Evolutionary conservation across 2,329 filamentous ascomycete genomes (phyloP), one percentile per base, ranked within the genome.

Genomic region (Aspergillus caelatus): DNA sequence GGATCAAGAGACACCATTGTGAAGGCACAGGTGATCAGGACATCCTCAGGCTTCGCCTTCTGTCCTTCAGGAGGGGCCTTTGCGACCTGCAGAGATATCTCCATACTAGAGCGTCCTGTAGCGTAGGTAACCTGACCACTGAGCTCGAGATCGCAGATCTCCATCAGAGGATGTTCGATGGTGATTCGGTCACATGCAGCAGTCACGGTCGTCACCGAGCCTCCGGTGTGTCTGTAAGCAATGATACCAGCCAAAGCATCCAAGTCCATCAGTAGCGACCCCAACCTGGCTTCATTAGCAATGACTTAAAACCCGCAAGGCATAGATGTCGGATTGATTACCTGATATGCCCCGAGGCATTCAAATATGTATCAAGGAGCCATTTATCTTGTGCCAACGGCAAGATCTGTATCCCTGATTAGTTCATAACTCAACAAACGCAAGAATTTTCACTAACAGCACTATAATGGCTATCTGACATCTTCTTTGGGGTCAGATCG

Each of bases 1-100:
- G 89, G 89, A 69, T 92, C 87, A 12, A 92, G 79, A 1, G 89
- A 91, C 0, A 92, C 90, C 90, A 93, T 92, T 0, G 90, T 92
- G 71, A 92, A 92, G 8, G 88, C 86, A 75, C 89, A 91, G n/a
- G 87, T 89, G 75, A 91, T 85, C 61, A 91, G 75, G 1, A 91
- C 79, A 73, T 91, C 89, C 50, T 89, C 85, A 2, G 86, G 81
- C 66, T 83, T 83, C 16, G 76, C 71, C 26, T 78, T 72, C 69
- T 90, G 82, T 28, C 88, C 89, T 59, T 85, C 79, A 36, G 82
- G 79, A 0, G 88, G 85, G 0, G 86, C 89, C 71, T 89, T 90
- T 9, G 89, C 88, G 21, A 93, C 89, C 73, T 91, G 88, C 68
- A 91, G 85, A 0, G 89, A 91, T 10, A 93, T 88, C 69, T 93